These are phyloP conservation scores for Phyllosticta paracitricarpa DNA, from an alignment of 2,329 filamentous ascomycete species.

Conservation along the genomic window DNA sequence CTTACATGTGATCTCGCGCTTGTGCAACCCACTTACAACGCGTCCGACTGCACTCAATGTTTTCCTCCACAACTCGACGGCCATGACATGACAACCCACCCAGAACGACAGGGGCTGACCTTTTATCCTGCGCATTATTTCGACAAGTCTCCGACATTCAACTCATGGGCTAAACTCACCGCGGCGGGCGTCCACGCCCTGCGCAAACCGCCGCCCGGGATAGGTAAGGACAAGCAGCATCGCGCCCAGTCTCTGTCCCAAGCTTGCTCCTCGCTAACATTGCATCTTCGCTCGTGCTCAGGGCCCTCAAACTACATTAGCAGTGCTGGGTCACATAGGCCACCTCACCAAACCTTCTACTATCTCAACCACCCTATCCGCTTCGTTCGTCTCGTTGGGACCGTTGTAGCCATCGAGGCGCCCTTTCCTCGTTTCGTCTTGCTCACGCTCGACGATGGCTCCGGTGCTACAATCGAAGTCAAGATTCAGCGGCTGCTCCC, in stretches of 20 bases:
- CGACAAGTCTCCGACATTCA: slow-evolving; percentile 49
- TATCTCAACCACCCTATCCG: slow-evolving; percentile 45
- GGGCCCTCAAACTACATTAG: background rate
- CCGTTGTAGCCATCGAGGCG: slow-evolving; percentile 35
- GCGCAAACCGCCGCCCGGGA: slow-evolving; percentile 33
- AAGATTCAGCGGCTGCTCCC: slow-evolving; percentile 35
- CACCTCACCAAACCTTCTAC: slow-evolving; percentile 31
- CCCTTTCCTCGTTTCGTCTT: slow-evolving; percentile 32
- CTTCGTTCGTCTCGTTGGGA: slow-evolving; percentile 36
- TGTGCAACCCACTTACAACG: background rate
- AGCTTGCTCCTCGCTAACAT: background rate
- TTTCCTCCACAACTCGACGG: slow-evolving; percentile 4
- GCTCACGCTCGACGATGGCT: slow-evolving; percentile 52
- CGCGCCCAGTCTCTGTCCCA: background rate
- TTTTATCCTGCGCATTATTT: slow-evolving; percentile 53
- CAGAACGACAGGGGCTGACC: slow-evolving; percentile 14
- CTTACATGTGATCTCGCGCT: background rate
- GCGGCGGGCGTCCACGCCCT: slow-evolving; percentile 46
- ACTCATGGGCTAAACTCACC: slow-evolving; percentile 53
- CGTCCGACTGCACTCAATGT: background rate
- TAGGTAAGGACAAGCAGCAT: slow-evolving; percentile 24
- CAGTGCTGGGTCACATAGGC: background rate
- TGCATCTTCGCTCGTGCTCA: background rate
- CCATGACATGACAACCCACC: slow-evolving; percentile 27
- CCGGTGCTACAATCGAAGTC: slow-evolving; percentile 48